Percentiles rank a stretch among this genome's conserved stretches.
phyloP scores from a whole-genome alignment of 2,329 filamentous ascomycete species.

The Knufia fluminis region DNA sequence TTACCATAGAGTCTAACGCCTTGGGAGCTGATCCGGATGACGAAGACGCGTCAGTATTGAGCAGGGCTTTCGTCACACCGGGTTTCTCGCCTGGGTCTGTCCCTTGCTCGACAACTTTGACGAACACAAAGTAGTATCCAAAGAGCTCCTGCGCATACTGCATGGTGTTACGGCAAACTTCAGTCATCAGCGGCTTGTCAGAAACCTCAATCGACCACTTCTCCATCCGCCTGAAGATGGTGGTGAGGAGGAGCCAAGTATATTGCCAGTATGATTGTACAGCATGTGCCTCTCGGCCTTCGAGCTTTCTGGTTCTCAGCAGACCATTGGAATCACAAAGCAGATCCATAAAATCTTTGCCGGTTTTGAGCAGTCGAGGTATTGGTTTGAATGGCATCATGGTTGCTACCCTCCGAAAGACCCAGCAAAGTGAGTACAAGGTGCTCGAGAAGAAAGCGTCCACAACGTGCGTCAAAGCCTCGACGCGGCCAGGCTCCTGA shows the following conservation, averaged over 20 bases:
- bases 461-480: conserved; percentile 54
- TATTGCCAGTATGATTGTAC: conserved; percentile 73
- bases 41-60: conserved; percentile 24
- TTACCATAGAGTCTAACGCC: conserved; percentile 61
- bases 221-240: conserved; percentile 75
- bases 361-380: conserved; percentile 51
- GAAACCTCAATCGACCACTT: conserved; percentile 62
- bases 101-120: conserved; percentile 53
- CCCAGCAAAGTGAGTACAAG: conserved; percentile 47
- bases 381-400: conserved; percentile 52
- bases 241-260: conserved; percentile 71
- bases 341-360: conserved; percentile 53
- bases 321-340: conserved; percentile 56
- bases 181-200: conserved; percentile 70
- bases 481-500: conserved; percentile 53
- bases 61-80: conserved; percentile 48
- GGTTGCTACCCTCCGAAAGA: conserved; percentile 46
- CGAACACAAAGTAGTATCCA: conserved; percentile 73
- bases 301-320: conserved; percentile 46
- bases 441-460: conserved; percentile 47
- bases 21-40: conserved; percentile 44
- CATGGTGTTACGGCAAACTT: conserved; percentile 92
- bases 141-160: conserved; percentile 82
- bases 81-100: conserved; percentile 31
- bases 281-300: conserved; percentile 52